Conservation (phyloP, 768 basidiomycete species). For the Rhizopogon vinicolor region DNA sequence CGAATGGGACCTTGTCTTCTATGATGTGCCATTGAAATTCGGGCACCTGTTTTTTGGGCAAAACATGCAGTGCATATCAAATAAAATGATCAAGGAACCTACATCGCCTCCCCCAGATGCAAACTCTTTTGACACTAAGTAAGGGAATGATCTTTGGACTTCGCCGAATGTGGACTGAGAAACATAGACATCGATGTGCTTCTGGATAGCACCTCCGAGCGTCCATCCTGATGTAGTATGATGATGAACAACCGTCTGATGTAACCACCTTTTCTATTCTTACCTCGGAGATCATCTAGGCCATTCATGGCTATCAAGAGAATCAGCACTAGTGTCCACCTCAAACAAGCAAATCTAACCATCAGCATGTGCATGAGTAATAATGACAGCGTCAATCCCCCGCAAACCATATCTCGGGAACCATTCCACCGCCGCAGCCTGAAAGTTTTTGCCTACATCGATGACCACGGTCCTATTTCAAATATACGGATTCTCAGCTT, state of each 20-base stretch:
- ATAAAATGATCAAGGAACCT: slow-evolving; percentile 13
- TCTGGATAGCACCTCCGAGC: slow-evolving; percentile 55
- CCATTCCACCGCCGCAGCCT: slow-evolving; percentile 47
- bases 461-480: slow-evolving; percentile 65
- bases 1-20: slow-evolving; percentile 61
- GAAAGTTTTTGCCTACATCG: slow-evolving; percentile 85
- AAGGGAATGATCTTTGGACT: slow-evolving; percentile 73
- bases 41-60: slow-evolving; percentile 51
- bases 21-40: slow-evolving; percentile 83
- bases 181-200: slow-evolving; percentile 70
- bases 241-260: neutral
- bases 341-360: slow-evolving; percentile 30
- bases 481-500: neutral
- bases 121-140: slow-evolving; percentile 69
- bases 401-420: slow-evolving; percentile 74
- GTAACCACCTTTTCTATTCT: slow-evolving; percentile 9
- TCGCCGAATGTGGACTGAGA: slow-evolving; percentile 61
- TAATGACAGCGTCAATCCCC: slow-evolving; percentile 67
- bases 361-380: slow-evolving; percentile 89
- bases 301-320: slow-evolving; percentile 70
- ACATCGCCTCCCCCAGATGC: slow-evolving; percentile 82
- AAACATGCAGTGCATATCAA: neutral
- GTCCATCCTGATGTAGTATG: slow-evolving; percentile 60
- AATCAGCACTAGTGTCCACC: slow-evolving; percentile 1
- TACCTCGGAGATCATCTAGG: slow-evolving; percentile 82